Evolutionary conservation across 345 rosid species (phyloP).

Genomic region (Acer yangbiense): DNA sequence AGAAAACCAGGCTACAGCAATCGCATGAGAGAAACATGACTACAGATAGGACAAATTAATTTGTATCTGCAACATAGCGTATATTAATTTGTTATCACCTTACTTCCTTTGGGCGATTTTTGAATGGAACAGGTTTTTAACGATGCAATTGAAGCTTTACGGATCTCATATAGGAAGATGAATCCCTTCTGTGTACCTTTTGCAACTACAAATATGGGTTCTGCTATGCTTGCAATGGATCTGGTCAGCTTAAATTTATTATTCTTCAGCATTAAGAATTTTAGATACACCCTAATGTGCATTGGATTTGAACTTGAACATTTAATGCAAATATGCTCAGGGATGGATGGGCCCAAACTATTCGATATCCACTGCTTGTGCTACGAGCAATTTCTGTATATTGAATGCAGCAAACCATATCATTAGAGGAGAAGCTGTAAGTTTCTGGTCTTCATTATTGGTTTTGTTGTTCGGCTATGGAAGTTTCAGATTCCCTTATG

Average conservation of each 20-base stretch:
- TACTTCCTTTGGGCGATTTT: not conserved
- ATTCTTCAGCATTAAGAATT: slow-evolving; percentile 7
- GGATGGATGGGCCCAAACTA: slow-evolving; percentile 99
- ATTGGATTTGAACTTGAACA: slow-evolving; percentile 18
- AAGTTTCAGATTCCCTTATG: slow-evolving; percentile 1
- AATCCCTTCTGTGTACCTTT: slow-evolving; percentile 96
- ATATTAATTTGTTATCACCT: not conserved
- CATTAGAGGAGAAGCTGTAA: slow-evolving; percentile 94
- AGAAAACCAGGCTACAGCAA: not conserved
- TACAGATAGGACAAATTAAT: not conserved
- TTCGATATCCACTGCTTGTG: slow-evolving; percentile 96
- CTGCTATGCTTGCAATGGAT: slow-evolving; percentile 99
- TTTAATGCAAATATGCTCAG: slow-evolving; percentile 42
- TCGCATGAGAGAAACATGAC: not conserved
- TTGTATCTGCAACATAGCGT: not conserved
- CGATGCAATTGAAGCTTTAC: slow-evolving; percentile 90
- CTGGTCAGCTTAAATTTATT: slow-evolving; percentile 55
- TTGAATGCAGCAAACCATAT: slow-evolving; percentile 93
- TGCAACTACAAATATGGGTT: slow-evolving; percentile 98
- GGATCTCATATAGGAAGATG: slow-evolving; percentile 87
- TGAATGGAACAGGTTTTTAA: slow-evolving; percentile 66
- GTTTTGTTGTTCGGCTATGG: slow-evolving; percentile 9
- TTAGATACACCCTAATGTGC: slow-evolving; percentile 2
- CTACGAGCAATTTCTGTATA: slow-evolving; percentile 94
- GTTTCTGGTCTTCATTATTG: slow-evolving; percentile 35